Evolutionary conservation across 352 stramenopile species (phyloP), one percentile per base, ranked within the genome.

Genomic region (Pythium phragmitis): DNA sequence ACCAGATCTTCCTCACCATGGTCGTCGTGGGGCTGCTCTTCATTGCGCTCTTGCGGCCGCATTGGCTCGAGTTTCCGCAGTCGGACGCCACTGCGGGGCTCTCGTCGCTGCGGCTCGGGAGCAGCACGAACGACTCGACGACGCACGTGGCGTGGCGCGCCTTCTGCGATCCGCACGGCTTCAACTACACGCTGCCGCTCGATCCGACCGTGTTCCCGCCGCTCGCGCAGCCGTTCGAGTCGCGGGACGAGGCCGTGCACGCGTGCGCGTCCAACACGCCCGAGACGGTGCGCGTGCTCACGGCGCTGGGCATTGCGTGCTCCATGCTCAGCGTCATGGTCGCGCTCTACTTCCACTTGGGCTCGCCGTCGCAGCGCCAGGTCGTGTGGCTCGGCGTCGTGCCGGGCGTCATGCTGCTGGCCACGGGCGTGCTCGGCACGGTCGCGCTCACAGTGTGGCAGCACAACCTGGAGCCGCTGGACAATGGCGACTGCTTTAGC

Each of bases 401-500:
- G 26, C 85, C 85, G 0, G 72, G 77, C 1, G 67, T 83, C 63
- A 66, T 73, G 61, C 76, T 93, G 17, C 73, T 91, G 30, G 37
- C 50, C 28, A 72, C 77, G 28, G 82, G 66, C 14, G 70, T 89
- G 13, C 53, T 91, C 19, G 65, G 70, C 26, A 82, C 73, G 7
- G 46, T 72, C 5, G 69, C 68, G 36, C 68, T 91, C 34, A 51
- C 79, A 8, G 13, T 91, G n/a, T 91, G 82, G 85, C 79, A 90
- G 58, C 56, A 60, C 23, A 71, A 77, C 63, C 83, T 77, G 54
- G 63, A 74, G 13, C 57, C 66, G 33, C 87, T 87, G 45, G 70
- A 91, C 67, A 88, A 91, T 49, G 81, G 85, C 34, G 82, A 93
- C 70, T 89, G 82, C 66, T 86, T 89, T n/a, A 76, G 72, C 37